Base-by-base conservation (phyloP, 306 rosid genomes). In the Abrus precatorius region DNA sequence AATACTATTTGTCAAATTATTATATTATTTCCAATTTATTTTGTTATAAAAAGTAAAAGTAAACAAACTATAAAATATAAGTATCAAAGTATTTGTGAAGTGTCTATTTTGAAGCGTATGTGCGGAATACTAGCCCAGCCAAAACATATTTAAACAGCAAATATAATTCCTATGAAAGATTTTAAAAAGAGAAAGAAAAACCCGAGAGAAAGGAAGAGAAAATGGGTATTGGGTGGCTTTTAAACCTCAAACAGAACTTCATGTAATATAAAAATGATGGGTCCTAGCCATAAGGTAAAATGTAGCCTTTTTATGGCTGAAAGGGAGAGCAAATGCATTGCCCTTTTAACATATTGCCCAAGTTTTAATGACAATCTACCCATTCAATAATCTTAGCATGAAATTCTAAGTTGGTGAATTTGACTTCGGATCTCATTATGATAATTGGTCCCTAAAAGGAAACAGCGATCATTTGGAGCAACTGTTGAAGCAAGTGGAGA, bases 401-500 rank as follows among this genome's bases (percentile, higher is more conserved):
- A 47, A 47, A 9, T 3, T 1, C 12, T 9, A 47, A 8, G 5
- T 3, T 47, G 9, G 3, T 8, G 2, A 47, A 14, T 30, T 4
- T 32, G 3, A 60, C 12, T 29, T 57, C 5, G 28, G 12, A 56
- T 56, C 33, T 27, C 62, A 57, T 60, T 10, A 65, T 65, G 52
- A 65, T 65, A 9, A 65, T 1, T 0, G 73, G 55, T 20, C 54
- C 55, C 38, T 27, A 65, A 5, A 20, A 43, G 2, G 1, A 29
- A 29, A 69, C 74, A 49, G 4, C 72, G 78, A 41, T 60, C 13
- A 52, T 78, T 60, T 3, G 28, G 57, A 36, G 79, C 9, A 34
- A 52, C 9, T 8, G 28, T 80, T 61, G 48, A 62, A 40, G 36
- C 0, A 30, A 53, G 50, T 41, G 71, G 57, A 20, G 40, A 55